A percentile compares a stretch with the other conserved stretches of the same genome.
These are phyloP conservation scores for Oryza longistaminata DNA, from an alignment of 176 grass and related monocot species.

Conservation along the genomic window DNA sequence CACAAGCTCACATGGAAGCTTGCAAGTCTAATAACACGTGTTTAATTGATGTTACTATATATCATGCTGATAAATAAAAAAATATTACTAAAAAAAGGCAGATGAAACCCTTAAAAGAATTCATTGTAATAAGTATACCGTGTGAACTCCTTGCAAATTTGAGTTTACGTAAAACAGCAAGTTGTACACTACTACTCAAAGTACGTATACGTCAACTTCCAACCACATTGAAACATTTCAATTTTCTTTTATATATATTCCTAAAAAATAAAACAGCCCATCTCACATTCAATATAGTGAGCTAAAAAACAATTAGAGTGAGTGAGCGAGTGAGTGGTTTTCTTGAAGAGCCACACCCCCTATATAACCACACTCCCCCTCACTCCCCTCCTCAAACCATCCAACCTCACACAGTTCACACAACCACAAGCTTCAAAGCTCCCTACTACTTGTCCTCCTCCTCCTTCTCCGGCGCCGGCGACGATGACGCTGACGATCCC, in stretches of 20 bases:
- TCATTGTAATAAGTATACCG: no score
- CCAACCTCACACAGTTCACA: background rate
- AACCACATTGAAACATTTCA: background rate
- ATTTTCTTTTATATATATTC: background rate
- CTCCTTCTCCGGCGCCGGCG: background rate
- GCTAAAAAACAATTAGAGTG: background rate
- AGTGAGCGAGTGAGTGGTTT: background rate
- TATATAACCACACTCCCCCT: constrained; percentile 8
- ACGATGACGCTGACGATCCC: constrained; percentile 50
- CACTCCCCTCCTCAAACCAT: constrained; percentile 12
- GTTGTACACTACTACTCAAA: no score
- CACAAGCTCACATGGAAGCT: no score
- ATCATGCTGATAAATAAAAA: no score
- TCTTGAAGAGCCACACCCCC: background rate
- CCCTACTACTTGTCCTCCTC: background rate
- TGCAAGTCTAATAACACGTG: no score
- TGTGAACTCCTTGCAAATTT: no score
- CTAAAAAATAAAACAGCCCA: background rate
- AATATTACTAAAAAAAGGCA: no score
- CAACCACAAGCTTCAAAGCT: background rate
- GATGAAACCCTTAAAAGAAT: no score
- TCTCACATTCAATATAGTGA: background rate
- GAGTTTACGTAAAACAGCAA: no score
- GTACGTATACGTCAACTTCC: background rate
- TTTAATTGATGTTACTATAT: no score